Conservation (phyloP, 768 basidiomycete genomes). For the Sarcodon sp. region DNA sequence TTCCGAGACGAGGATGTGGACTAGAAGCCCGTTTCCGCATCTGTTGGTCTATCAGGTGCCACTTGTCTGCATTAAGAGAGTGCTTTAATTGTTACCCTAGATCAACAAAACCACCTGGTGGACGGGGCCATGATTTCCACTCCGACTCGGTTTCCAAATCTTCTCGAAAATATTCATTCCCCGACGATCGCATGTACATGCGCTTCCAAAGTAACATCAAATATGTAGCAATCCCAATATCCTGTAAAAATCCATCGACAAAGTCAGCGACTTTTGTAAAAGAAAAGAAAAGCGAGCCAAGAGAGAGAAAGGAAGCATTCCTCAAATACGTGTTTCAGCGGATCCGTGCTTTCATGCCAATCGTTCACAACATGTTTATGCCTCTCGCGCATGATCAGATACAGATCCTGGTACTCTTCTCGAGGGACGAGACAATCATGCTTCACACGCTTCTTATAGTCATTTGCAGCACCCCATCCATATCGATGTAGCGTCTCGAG, state of each 20-base stretch:
- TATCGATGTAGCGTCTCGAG: constrained; percentile 81
- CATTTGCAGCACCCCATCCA: constrained; percentile 70
- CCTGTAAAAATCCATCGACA: constrained; percentile 28
- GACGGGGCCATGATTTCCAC: not conserved
- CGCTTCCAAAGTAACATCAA: constrained; percentile 86
- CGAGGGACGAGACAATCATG: constrained; percentile 74
- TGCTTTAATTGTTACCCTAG: not conserved
- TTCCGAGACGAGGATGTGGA: constrained; percentile 74
- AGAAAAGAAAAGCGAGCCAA: not conserved
- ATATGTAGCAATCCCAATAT: constrained; percentile 91
- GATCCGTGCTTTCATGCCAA: constrained; percentile 80
- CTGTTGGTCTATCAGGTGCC: constrained; percentile 21
- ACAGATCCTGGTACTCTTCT: constrained; percentile 82
- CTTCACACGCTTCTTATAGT: constrained; percentile 76
- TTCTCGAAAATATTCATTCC: not conserved
- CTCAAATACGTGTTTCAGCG: constrained; percentile 85
- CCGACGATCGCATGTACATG: constrained; percentile 28
- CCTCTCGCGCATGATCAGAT: constrained; percentile 75
- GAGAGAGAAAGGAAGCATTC: constrained; percentile 20
- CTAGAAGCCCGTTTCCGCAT: constrained; percentile 87
- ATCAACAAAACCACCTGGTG: not conserved
- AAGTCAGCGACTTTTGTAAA: not conserved
- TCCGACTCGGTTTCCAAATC: not conserved
- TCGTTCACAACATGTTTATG: constrained; percentile 63
- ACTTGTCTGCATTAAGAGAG: not conserved